phyloP scores from a whole-genome alignment of 2,329 filamentous ascomycete genomes.

The Paecilomyces dactylethromorphus region DNA sequence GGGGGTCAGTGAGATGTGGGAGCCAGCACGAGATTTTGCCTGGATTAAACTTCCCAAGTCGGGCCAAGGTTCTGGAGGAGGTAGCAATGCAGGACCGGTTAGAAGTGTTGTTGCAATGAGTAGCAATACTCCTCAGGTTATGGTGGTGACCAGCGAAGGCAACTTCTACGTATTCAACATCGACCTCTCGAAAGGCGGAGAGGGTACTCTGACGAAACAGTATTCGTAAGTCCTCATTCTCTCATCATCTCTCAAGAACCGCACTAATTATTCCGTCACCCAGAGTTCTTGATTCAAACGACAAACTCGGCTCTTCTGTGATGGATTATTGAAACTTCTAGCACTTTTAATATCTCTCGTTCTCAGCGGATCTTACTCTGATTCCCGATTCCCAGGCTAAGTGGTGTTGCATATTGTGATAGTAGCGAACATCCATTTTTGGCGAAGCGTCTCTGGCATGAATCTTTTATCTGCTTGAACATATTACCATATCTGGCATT shows the following conservation, averaged over 20 bases:
- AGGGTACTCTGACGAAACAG: constrained; percentile 84
- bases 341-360: background rate
- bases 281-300: constrained; percentile 40
- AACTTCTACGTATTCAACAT: constrained; percentile 94
- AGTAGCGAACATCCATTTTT: background rate
- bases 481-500: background rate
- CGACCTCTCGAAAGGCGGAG: constrained; percentile 88
- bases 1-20: constrained; percentile 96
- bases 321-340: constrained; percentile 25
- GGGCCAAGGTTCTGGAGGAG: constrained; percentile 29
- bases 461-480: background rate
- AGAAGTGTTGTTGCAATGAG: constrained; percentile 97
- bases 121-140: constrained; percentile 87
- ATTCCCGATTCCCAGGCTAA: background rate
- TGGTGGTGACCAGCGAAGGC: constrained; percentile 96
- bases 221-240: constrained; percentile 66
- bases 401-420: background rate
- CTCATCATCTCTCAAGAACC: background rate
- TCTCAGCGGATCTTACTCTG: background rate
- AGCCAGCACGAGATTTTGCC: constrained; percentile 88
- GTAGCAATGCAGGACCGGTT: constrained; percentile 50
- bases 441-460: background rate
- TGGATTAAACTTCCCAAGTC: constrained; percentile 84
- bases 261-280: constrained; percentile 8
- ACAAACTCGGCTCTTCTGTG: constrained; percentile 30